Evolutionary conservation across 371 early-diverging fungal genomes (phyloP), one percentile per base, ranked within the genome.

Genomic region (Dinochytrium kinnereticum): DNA sequence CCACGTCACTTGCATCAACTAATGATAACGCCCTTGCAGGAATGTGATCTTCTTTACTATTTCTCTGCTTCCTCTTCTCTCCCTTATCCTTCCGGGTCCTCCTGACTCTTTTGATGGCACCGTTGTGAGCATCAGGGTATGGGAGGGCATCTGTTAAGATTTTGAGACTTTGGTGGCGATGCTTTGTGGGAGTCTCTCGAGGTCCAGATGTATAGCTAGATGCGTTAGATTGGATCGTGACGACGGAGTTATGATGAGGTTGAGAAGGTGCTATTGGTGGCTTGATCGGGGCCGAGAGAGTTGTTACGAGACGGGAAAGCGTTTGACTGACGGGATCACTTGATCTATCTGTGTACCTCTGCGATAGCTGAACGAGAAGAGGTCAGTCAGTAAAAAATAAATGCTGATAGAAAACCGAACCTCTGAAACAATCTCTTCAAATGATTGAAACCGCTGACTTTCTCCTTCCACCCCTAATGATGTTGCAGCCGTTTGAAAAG

Each of bases 61-160:
- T 51, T 15, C 51, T 17, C 36, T 34, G 44, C 21, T 68, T 51
- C n/a, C 70, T 24, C 28, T 70, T 70, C 21, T 59, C 49, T 15
- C 70, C 70, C 40, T 70, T 70, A 44, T 70, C 70, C 55, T 70
- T 70, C 2, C 70, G 57, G 33, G 70, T 57, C 26, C 59, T 57
- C 13, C 70, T 53, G 0, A 49, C 59, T 57, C 55, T 70, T 30
- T 70, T 70, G 34, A 13, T 44, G 17, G 7, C 26, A n/a, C 17
- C 55, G 55, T 26, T 53, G n/a, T n/a, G n/a, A n/a, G n/a, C n/a
- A n/a, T n/a, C n/a, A n/a, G n/a, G n/a, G n/a, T n/a, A n/a, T n/a
- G n/a, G 7, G n/a, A 53, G 55, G 13, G 55, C 55, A 21, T 5
- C 7, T 26, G 55, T 5, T n/a, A 5, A 26, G 13, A 26, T 53